A percentile compares a stretch with the other conserved stretches of the same genome.
Evolutionary conservation across 2,329 filamentous ascomycete species (phyloP).

Genomic region (Ophiostoma populinum): DNA sequence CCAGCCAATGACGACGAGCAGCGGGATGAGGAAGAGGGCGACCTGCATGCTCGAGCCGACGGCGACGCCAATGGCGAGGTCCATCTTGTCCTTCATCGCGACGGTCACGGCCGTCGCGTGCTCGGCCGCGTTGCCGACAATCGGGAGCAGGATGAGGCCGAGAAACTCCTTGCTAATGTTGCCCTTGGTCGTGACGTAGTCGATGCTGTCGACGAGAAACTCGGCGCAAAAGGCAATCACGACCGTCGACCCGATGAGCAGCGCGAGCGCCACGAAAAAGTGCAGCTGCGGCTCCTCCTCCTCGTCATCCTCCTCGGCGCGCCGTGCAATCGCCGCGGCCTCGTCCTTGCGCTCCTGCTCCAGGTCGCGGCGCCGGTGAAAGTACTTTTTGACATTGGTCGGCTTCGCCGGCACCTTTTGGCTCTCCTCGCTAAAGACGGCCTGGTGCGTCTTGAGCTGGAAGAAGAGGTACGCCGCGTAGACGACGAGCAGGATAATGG

Average conservation of each 20-base stretch:
- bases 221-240: slow-evolving; percentile 67
- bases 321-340: no score
- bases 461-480: slow-evolving; percentile 78
- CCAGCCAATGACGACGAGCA: slow-evolving; percentile 66
- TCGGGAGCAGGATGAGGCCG: slow-evolving; percentile 58
- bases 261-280: slow-evolving; percentile 52
- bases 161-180: slow-evolving; percentile 54
- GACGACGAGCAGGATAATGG: slow-evolving; percentile 66
- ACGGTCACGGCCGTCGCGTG: slow-evolving; percentile 69
- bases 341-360: slow-evolving; percentile 24
- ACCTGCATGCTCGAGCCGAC: slow-evolving; percentile 71
- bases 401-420: slow-evolving; percentile 54
- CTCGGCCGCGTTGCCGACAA: slow-evolving; percentile 66
- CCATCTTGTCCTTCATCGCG: slow-evolving; percentile 73
- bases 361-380: slow-evolving; percentile 15
- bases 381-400: slow-evolving; percentile 11
- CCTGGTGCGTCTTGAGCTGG: slow-evolving; percentile 71
- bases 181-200: slow-evolving; percentile 41
- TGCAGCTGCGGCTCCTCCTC: slow-evolving; percentile 59
- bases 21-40: slow-evolving; percentile 58
- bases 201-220: slow-evolving; percentile 55
- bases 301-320: slow-evolving; percentile 54
- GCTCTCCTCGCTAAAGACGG: slow-evolving; percentile 64
- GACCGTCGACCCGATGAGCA: slow-evolving; percentile 55
- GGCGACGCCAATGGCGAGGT: slow-evolving; percentile 63